Base-by-base conservation (phyloP, 306 rosid species). In the Oxytropis ochrocephala region DNA sequence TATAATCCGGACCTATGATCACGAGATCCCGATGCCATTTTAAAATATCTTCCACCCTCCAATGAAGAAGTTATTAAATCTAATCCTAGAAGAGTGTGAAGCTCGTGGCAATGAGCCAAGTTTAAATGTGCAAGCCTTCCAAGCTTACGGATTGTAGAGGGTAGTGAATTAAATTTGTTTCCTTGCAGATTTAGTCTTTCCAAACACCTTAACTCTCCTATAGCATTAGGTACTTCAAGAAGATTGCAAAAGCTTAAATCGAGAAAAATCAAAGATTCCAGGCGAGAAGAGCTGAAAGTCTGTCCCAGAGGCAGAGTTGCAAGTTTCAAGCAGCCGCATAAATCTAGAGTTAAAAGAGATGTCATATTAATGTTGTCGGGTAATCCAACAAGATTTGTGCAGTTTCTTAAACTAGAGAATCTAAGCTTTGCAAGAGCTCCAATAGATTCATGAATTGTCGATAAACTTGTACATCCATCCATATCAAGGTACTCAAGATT, bases 401-500 rank as follows among this genome's bases (percentile, higher is more conserved):
- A 48, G 5, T 32, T 3, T 8, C 59, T 66, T 59, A 66, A 66
- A 36, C 47, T 59, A 30, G 16, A 35, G 47, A 17, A 66, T 32
- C 0, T 49, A 32, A 67, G 72, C 7, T 16, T 17, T 17, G 11
- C 1, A 18, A 67, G 33, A 17, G 7, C 4, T 14, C 60, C 46
- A 5, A 67, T 17, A 19, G 72, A 67, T 16, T 33, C n/a, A 48
- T 67, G 33, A 17, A 32, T 12, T 0, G 1, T 6, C 17, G 48
- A 29, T 27, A 56, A 43, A 56, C 46, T 70, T 16, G 24, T 41
- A 44, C 75, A 70, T 43, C 12, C 56, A 42, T 70, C 46, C 13
- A 56, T 60, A 30, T 70, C 75, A 29, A 70, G 67, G 47, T 56
- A 44, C 46, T 57, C 67, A 10, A 70, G 67, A 57, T 70, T 70